Conservation (phyloP, 352 stramenopile species). For the Globisporangium lucens region DNA sequence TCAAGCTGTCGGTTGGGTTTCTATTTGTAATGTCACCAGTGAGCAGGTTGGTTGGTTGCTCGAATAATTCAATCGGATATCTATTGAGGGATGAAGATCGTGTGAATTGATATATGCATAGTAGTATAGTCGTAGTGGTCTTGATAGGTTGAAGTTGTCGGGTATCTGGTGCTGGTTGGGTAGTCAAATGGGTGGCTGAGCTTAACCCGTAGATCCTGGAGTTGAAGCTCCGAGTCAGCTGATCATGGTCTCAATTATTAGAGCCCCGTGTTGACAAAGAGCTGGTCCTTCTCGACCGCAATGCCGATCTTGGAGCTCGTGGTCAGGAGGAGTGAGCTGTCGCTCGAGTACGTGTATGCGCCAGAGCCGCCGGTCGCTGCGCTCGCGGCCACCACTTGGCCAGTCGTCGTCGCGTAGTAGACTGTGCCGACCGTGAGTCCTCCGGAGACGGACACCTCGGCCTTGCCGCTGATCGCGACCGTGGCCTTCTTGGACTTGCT, state of each 20-base stretch:
- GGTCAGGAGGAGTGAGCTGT: slow-evolving; percentile 40
- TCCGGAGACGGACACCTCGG: slow-evolving; percentile 30
- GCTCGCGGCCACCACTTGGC: slow-evolving; percentile 20
- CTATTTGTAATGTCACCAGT: neutral
- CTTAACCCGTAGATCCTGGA: neutral
- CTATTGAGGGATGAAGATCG: neutral
- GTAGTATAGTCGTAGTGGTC: neutral
- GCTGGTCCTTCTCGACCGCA: slow-evolving; percentile 41
- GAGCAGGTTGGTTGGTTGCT: neutral
- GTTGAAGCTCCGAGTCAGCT: neutral
- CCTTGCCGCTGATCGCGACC: slow-evolving; percentile 35
- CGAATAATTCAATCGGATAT: neutral
- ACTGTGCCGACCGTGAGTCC: slow-evolving; percentile 26
- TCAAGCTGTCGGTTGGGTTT: neutral
- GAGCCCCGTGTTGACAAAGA: slow-evolving; percentile 55
- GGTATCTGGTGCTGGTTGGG: neutral
- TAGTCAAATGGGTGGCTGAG: neutral
- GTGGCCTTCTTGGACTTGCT: slow-evolving; percentile 20
- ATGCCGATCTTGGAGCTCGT: slow-evolving; percentile 52
- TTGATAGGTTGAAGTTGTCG: neutral
- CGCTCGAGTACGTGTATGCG: slow-evolving; percentile 38
- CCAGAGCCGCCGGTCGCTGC: neutral
- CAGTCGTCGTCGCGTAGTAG: slow-evolving; percentile 64
- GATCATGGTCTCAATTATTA: slow-evolving; percentile 29
- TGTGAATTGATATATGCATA: neutral